These are phyloP conservation scores for Rhizopus arrhizus DNA, from an alignment of 371 early-diverging fungal genomes.

Conservation along the genomic window DNA sequence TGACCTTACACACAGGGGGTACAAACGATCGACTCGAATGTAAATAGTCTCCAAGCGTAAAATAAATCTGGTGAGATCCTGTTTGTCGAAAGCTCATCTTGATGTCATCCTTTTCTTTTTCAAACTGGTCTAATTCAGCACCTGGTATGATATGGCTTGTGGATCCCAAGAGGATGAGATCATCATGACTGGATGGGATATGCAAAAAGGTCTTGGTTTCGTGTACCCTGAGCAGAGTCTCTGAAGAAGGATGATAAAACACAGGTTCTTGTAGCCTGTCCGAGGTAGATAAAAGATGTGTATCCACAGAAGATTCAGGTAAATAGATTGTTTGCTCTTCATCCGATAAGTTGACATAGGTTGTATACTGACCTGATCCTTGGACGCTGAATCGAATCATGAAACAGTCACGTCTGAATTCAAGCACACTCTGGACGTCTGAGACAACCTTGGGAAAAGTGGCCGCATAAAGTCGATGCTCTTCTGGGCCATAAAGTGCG, in stretches of 20 bases:
- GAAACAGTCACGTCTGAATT: constrained; percentile 48
- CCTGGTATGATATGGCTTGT: constrained; percentile 53
- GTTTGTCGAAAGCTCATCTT: constrained; percentile 16
- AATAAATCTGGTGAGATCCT: constrained; percentile 31
- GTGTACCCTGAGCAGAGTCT: constrained; percentile 33
- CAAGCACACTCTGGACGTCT: constrained; percentile 44
- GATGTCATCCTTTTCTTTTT: constrained; percentile 1
- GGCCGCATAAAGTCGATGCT: constrained; percentile 44
- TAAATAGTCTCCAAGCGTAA: constrained; percentile 33
- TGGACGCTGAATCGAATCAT: constrained; percentile 38
- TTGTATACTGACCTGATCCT: constrained; percentile 35
- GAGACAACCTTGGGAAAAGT: constrained; percentile 53
- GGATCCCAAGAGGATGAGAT: constrained; percentile 38
- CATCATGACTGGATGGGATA: constrained; percentile 33
- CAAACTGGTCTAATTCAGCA: constrained; percentile 33
- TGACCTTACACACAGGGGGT: constrained; percentile 26
- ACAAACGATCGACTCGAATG: constrained; percentile 10
- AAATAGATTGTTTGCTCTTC: constrained; percentile 47
- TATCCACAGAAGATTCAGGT: constrained; percentile 27
- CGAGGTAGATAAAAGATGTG: constrained; percentile 38
- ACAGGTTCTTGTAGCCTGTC: constrained; percentile 30
- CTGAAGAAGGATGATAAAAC: constrained; percentile 49
- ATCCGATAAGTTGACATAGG: constrained; percentile 49
- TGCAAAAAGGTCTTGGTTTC: constrained; percentile 54
- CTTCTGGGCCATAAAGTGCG: constrained; percentile 41